Evolutionary conservation across 148 eudicot species (phyloP).

Genomic region (Linanthus parryae): DNA sequence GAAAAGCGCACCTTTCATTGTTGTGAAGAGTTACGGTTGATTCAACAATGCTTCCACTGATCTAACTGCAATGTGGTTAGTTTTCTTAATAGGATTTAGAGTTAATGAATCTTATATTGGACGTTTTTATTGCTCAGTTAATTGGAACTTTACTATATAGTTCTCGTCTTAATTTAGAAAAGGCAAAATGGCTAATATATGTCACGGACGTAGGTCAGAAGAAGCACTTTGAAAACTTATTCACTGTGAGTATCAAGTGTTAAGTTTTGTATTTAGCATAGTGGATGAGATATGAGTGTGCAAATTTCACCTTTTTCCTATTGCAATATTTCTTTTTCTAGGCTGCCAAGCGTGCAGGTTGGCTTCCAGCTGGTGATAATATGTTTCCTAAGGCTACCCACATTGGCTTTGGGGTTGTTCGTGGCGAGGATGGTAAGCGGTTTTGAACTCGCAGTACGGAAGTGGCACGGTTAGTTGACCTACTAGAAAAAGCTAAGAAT

Average conservation of each 20-base stretch:
- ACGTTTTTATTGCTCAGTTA: no score
- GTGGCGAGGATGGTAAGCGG: slow-evolving; percentile 93
- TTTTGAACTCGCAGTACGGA: slow-evolving; percentile 88
- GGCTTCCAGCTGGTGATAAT: slow-evolving; percentile 73
- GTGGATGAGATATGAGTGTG: not conserved
- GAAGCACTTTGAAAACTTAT: slow-evolving; percentile 91
- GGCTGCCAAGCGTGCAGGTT: slow-evolving; percentile 91
- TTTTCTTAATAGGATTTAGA: slow-evolving; percentile 6
- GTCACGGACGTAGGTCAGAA: slow-evolving; percentile 97
- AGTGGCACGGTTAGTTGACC: slow-evolving; percentile 76
- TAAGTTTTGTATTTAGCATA: not conserved
- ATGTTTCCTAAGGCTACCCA: slow-evolving; percentile 72
- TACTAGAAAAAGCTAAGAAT: slow-evolving; percentile 91
- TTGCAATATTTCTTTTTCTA: slow-evolving; percentile 14
- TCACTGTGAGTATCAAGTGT: slow-evolving; percentile 49
- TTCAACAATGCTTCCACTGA: slow-evolving; percentile 96
- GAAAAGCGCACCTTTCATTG: slow-evolving; percentile 79
- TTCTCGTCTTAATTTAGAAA: slow-evolving; percentile 96
- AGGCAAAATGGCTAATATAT: slow-evolving; percentile 88
- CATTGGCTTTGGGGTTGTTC: slow-evolving; percentile 96
- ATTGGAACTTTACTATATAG: no score
- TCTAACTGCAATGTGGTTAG: slow-evolving; percentile 87
- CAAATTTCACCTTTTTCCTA: not conserved
- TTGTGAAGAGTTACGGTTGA: slow-evolving; percentile 91
- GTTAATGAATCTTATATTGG: no score